Evolutionary conservation across 306 rosid species (phyloP).

Genomic region (Neltuma alba): DNA sequence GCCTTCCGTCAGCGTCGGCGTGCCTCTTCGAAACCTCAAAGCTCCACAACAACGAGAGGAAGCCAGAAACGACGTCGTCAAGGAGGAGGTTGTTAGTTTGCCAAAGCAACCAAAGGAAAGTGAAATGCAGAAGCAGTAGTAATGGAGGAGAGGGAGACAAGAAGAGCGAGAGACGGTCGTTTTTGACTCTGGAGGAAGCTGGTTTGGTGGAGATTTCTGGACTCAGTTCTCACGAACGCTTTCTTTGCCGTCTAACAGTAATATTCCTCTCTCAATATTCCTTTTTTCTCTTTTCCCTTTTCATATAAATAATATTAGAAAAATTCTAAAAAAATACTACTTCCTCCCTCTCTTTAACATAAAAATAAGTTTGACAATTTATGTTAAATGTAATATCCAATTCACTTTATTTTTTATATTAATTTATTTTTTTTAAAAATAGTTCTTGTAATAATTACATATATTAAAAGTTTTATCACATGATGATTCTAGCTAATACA

Average conservation of each 20-base stretch:
- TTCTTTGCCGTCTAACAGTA: slow-evolving; percentile 92
- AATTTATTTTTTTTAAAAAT: too few species aligned
- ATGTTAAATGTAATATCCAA: too few species aligned
- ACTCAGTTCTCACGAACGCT: slow-evolving; percentile 77
- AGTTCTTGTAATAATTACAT: too few species aligned
- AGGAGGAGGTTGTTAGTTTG: not conserved
- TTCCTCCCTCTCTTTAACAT: too few species aligned
- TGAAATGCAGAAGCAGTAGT: slow-evolving; percentile 39
- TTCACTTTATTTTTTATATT: too few species aligned
- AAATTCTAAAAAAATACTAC: too few species aligned
- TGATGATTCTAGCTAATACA: too few species aligned
- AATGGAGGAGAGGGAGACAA: slow-evolving; percentile 41
- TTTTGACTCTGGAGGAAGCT: slow-evolving; percentile 82
- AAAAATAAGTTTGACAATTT: too few species aligned
- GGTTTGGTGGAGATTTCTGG: slow-evolving; percentile 92
- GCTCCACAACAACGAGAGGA: not conserved
- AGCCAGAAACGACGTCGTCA: slow-evolving; percentile 1
- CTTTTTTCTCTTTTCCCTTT: not conserved
- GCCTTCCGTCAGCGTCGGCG: slow-evolving; percentile 46
- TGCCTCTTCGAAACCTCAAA: slow-evolving; percentile 13
- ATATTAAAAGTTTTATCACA: too few species aligned
- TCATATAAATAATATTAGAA: too few species aligned
- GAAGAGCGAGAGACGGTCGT: slow-evolving; percentile 48
- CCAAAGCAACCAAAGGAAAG: slow-evolving; percentile 31
- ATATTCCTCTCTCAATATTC: not conserved